phyloP scores from a whole-genome alignment of 495 filamentous ascomycete genomes.

The Zalerion maritima region DNA sequence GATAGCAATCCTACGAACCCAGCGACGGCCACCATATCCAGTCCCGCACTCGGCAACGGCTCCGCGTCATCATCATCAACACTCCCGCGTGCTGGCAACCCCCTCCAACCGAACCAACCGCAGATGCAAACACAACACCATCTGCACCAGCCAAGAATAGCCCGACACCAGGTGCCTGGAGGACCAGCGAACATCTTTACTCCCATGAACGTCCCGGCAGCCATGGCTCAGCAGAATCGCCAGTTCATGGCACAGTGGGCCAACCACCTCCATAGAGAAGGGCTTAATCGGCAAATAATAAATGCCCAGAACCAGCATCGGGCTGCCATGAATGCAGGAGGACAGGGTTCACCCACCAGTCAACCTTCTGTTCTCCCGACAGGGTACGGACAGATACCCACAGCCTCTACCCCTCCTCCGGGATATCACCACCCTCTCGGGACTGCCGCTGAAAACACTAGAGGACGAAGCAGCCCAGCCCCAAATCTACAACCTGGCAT shows the following conservation, averaged over 20 bases:
- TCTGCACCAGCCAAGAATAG: too few relatives aligned
- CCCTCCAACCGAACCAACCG: constrained; percentile 3
- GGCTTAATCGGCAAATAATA: constrained; percentile 7
- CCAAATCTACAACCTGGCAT: too few relatives aligned
- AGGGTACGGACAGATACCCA: constrained; percentile 3
- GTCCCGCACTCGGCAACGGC: constrained; percentile 9
- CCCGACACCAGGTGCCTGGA: too few relatives aligned
- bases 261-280: constrained; percentile 16
- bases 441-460: constrained; percentile 1
- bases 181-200: too few relatives aligned
- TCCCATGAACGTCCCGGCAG: constrained; percentile 10
- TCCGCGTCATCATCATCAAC: constrained; percentile 6
- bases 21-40: constrained; percentile 5
- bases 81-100: constrained; percentile 1
- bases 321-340: constrained; percentile 10
- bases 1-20: constrained; percentile 14
- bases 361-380: constrained; percentile 5
- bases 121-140: constrained; percentile 7
- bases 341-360: constrained; percentile 2
- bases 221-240: constrained; percentile 10
- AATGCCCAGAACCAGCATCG: constrained; percentile 14
- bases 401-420: too few relatives aligned
- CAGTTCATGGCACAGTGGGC: constrained; percentile 13
- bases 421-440: too few relatives aligned
- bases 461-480: constrained; percentile 5